Percentiles rank a stretch among this genome's conserved stretches.
Conservation (phyloP, 2,329 filamentous ascomycete genomes). For the Calonectria leucothoes region DNA sequence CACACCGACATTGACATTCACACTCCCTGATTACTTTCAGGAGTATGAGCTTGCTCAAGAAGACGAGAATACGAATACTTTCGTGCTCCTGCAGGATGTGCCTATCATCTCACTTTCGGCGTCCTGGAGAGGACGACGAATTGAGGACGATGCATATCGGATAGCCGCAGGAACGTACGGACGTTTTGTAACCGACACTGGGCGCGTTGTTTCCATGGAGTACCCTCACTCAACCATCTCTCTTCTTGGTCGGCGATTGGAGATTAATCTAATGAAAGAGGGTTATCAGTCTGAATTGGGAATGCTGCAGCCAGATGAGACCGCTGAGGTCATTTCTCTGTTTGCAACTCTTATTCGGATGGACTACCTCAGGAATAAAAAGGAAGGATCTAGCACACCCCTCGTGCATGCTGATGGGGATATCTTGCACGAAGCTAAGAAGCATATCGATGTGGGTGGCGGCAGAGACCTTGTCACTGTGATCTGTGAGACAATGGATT, state of each 20-base stretch:
- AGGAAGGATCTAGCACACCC: conserved; percentile 40
- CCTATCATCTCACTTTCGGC: conserved; percentile 68
- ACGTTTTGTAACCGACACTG: conserved; percentile 81
- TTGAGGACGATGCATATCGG: conserved; percentile 65
- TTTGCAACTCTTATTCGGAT: conserved; percentile 76
- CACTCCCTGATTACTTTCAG: conserved; percentile 77
- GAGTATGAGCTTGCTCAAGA: conserved; percentile 84
- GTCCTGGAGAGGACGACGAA: conserved; percentile 56
- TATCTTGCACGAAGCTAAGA: conserved; percentile 66
- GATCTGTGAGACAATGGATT: conserved; percentile 87
- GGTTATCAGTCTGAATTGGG: conserved; percentile 65
- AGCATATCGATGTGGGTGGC: conserved; percentile 61
- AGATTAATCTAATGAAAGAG: conserved; percentile 72
- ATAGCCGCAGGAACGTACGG: conserved; percentile 76
- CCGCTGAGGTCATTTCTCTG: conserved; percentile 79
- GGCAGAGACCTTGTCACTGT: conserved; percentile 83
- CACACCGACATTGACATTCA: conserved; percentile 81
- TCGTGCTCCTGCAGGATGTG: conserved; percentile 74
- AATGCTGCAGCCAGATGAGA: conserved; percentile 68
- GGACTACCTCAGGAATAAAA: conserved; percentile 53
- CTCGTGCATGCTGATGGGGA: conserved; percentile 51
- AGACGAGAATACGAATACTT: conserved; percentile 85
- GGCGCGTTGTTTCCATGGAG: conserved; percentile 80
- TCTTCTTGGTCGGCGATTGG: conserved; percentile 81
- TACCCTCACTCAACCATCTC: conserved; percentile 83